phyloP scores from a whole-genome alignment of 495 filamentous ascomycete species.

The Trichoderma virens region DNA sequence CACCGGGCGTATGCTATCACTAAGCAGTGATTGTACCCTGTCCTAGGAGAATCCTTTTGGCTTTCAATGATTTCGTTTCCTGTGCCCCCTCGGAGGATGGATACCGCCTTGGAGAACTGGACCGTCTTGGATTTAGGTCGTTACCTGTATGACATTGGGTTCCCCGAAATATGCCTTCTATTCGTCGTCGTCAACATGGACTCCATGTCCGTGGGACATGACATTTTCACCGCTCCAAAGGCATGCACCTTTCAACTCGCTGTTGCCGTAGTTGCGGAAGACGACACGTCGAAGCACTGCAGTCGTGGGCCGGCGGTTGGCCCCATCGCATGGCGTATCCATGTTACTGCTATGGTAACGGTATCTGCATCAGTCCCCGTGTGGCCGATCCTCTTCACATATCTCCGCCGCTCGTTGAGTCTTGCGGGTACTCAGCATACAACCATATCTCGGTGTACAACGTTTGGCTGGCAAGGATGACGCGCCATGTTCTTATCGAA shows the following conservation, averaged over 20 bases:
- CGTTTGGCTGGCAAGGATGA: background rate
- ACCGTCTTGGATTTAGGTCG: background rate
- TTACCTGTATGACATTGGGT: background rate
- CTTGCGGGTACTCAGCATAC: background rate
- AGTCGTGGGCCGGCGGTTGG: background rate
- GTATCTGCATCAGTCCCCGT: background rate
- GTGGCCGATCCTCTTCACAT: background rate
- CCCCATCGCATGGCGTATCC: background rate
- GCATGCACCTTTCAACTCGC: background rate
- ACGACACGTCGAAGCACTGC: background rate
- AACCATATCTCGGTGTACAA: background rate
- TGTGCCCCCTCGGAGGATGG: background rate
- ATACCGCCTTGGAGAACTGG: background rate
- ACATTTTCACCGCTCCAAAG: background rate
- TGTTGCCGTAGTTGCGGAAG: background rate
- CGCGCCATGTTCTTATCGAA: background rate
- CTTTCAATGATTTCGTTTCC: background rate
- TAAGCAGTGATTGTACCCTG: background rate
- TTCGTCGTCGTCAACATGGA: background rate
- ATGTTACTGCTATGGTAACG: background rate
- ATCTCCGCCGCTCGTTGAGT: background rate
- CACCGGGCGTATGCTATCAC: background rate
- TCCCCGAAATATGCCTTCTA: background rate
- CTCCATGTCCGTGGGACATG: background rate
- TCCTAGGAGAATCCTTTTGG: background rate